Base-by-base conservation (phyloP, 306 rosid genomes). In the cucumber (Cucumis sativus) region DNA sequence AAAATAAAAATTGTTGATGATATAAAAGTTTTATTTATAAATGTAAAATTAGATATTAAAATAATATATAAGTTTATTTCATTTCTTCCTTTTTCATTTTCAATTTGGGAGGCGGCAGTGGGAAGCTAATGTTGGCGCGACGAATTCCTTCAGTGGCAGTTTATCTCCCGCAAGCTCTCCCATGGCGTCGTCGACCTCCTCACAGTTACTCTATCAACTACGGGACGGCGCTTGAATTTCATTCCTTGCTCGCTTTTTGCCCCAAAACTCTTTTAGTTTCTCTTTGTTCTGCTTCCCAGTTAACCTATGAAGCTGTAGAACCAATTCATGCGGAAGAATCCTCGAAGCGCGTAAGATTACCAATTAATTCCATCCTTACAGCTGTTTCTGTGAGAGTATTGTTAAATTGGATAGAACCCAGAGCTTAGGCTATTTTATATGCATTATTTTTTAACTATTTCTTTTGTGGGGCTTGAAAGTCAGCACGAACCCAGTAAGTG, bases 91-190 rank as follows among this genome's bases (percentile, higher is more conserved):
- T 43, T 43, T 43, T 10, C 21, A 57, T 13, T 23, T 59, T 58
- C 68, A 11, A 39, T 51, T 43, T 43, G 12, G 49, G 12, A 35
- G 58, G 79, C 25, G 30, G 14, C 59, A 25, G 41, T 23, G 76
- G 23, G 70, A 41, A 43, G 30, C 54, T 6, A 83, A 89, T 90
- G 93, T 49, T 89, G 84, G 74, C 84, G 39, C 89, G 87, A n/a
- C 89, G 89, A 35, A 70, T 88, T 66, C 89, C 93, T 14, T 87
- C 84, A 16, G 72, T 81, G 86, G 88, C 88, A 80, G 72, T 78
- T 68, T 82, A 81, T 54, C 14, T 83, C n/a, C 67, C 84, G 35
- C 54, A 84, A 55, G 81, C 86, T 68, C 16, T 77, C 47, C 79
- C 90, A 41, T 74, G 80, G 78, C 84, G 72, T 43, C 67, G 73